These are phyloP conservation scores for Datisca glomerata DNA, from an alignment of 306 rosid species.

Conservation along the genomic window DNA sequence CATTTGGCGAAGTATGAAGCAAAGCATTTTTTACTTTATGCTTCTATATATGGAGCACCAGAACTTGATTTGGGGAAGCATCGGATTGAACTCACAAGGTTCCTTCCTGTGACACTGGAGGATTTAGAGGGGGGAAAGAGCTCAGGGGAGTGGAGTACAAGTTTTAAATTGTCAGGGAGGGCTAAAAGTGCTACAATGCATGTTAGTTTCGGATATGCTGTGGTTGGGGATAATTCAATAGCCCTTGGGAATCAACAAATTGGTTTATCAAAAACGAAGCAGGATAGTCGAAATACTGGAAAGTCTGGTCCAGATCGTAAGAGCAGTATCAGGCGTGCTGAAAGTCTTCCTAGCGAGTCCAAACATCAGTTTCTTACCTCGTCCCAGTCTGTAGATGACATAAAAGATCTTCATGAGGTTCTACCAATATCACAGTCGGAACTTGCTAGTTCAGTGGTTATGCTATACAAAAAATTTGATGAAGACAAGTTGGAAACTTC, in stretches of 20 bases:
- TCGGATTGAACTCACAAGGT: slow-evolving; percentile 65
- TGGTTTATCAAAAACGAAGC: slow-evolving; percentile 22
- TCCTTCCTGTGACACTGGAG: slow-evolving; percentile 84
- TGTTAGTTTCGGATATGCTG: slow-evolving; percentile 75
- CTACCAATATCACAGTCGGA: slow-evolving; percentile 31
- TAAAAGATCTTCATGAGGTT: slow-evolving; percentile 75
- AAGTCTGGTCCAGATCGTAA: slow-evolving; percentile 35
- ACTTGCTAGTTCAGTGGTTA: slow-evolving; percentile 39
- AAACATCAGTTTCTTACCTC: slow-evolving; percentile 9
- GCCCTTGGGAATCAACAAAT: slow-evolving; percentile 21
- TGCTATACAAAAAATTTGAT: slow-evolving; percentile 31
- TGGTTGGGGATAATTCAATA: slow-evolving; percentile 32
- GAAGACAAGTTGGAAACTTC: slow-evolving; percentile 26
- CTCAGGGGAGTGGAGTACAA: slow-evolving; percentile 74
- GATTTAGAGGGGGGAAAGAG: slow-evolving; percentile 77
- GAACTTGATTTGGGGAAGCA: slow-evolving; percentile 86
- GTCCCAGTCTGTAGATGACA: slow-evolving; percentile 27
- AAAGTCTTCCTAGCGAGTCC: slow-evolving; percentile 30
- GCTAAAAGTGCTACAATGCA: slow-evolving; percentile 70
- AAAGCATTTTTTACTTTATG: slow-evolving; percentile 65
- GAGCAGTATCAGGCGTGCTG: slow-evolving; percentile 22
- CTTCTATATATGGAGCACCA: slow-evolving; percentile 38
- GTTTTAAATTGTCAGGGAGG: slow-evolving; percentile 59
- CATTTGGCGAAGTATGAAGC: slow-evolving; percentile 87
- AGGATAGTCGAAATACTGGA: slow-evolving; percentile 17